Evolutionary conservation across 306 rosid genomes (phyloP).

Genomic region (Glycyrrhiza uralensis): DNA sequence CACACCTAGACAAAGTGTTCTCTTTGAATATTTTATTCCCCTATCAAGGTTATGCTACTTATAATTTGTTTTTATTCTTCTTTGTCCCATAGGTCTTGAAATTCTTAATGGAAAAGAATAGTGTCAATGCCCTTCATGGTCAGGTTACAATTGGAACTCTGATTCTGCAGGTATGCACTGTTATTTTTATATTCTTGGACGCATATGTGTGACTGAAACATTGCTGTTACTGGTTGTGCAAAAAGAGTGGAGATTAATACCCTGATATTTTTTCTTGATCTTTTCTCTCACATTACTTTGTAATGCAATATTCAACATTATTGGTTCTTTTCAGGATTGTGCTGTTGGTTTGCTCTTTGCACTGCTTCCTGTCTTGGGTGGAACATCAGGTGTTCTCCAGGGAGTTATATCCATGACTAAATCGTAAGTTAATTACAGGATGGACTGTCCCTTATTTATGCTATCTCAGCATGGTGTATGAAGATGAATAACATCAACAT

Average conservation of each 20-base stretch:
- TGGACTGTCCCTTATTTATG: not conserved
- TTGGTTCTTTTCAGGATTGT: conserved; percentile 66
- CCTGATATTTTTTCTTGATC: not conserved
- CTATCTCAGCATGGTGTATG: conserved; percentile 7
- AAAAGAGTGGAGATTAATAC: conserved; percentile 7
- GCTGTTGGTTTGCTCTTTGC: conserved; percentile 98
- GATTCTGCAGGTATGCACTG: conserved; percentile 67
- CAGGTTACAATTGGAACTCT: conserved; percentile 93
- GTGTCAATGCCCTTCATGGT: conserved; percentile 79
- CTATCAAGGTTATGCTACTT: not conserved
- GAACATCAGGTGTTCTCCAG: conserved; percentile 88
- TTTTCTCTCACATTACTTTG: not conserved
- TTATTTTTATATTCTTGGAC: not conserved
- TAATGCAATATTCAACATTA: conserved; percentile 15
- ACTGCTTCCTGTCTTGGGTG: conserved; percentile 89
- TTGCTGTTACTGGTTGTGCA: conserved; percentile 10
- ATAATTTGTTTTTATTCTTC: conserved; percentile 23
- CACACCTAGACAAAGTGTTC: not conserved
- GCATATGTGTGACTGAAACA: not conserved
- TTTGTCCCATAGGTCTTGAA: conserved; percentile 69
- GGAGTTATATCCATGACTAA: conserved; percentile 91
- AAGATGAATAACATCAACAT: not conserved
- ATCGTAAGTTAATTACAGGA: conserved; percentile 57
- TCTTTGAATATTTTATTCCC: conserved; percentile 15
- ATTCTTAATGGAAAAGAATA: conserved; percentile 87